A percentile compares a stretch with the other conserved stretches of the same genome.
Evolutionary conservation across 1,284 basidiomycete genomes (phyloP).

Genomic region (Bondarzewia mesenterica): DNA sequence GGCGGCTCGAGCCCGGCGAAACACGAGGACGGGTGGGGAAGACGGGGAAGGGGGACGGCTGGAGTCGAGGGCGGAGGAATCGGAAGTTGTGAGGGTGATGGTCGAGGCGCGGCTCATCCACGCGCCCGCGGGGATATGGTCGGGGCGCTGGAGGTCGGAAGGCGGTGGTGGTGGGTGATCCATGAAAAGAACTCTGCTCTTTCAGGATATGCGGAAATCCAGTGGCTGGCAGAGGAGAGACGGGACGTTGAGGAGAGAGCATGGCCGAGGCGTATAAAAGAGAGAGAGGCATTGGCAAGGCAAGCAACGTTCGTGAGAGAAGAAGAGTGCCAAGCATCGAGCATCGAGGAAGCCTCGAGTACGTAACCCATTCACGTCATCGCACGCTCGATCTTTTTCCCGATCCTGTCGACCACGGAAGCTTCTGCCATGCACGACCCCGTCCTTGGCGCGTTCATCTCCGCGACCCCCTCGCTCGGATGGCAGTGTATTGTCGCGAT

Average conservation of each 20-base stretch:
- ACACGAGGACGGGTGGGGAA: no score
- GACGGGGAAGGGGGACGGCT: background rate
- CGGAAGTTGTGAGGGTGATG: background rate
- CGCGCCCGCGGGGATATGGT: background rate
- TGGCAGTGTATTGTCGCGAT: no score
- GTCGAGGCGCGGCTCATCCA: background rate
- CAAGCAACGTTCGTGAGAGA: background rate
- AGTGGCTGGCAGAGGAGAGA: background rate
- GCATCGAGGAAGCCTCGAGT: no score
- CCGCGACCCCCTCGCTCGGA: no score
- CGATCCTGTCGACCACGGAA: no score
- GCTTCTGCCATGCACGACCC: no score
- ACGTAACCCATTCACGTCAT: no score
- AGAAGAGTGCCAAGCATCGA: no score
- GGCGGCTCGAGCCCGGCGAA: background rate
- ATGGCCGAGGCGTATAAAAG: background rate
- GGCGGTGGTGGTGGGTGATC: background rate
- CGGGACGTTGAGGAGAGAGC: background rate
- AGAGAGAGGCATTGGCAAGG: background rate
- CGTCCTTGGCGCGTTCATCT: no score
- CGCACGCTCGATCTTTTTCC: no score
- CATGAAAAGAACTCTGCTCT: no score
- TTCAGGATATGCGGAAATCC: background rate
- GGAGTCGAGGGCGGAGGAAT: background rate
- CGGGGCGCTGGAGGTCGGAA: background rate